Conservation (phyloP, 495 filamentous ascomycete species). For the Entonaema liquescens region DNA sequence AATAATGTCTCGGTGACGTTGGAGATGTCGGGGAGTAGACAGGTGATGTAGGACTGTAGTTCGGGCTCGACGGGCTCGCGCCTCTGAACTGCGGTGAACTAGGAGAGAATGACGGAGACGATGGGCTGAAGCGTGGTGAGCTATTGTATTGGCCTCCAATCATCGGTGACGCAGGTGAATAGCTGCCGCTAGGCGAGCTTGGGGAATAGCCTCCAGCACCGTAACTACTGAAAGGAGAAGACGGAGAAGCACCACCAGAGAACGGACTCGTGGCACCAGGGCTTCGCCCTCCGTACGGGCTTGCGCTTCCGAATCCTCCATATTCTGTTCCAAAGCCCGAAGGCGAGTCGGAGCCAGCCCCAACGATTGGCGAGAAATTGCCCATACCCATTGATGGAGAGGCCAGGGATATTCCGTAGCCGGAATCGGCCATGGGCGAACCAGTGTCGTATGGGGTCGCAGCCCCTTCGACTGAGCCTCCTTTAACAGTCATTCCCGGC, state of each 20-base stretch:
- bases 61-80: slow-evolving; percentile 68
- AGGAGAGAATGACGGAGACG: slow-evolving; percentile 84
- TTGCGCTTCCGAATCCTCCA: slow-evolving; percentile 66
- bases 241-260: slow-evolving; percentile 73
- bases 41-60: slow-evolving; percentile 85
- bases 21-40: slow-evolving; percentile 80
- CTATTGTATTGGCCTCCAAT: slow-evolving; percentile 72
- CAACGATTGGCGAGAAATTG: slow-evolving; percentile 92
- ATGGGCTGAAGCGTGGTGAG: slow-evolving; percentile 76
- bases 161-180: slow-evolving; percentile 76
- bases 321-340: slow-evolving; percentile 74
- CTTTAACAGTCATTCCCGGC: slow-evolving; percentile 77
- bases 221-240: slow-evolving; percentile 72
- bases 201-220: slow-evolving; percentile 72
- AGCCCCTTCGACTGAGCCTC: slow-evolving; percentile 78
- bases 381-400: slow-evolving; percentile 74
- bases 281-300: slow-evolving; percentile 72
- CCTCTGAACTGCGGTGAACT: slow-evolving; percentile 73
- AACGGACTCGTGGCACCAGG: slow-evolving; percentile 84
- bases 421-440: slow-evolving; percentile 84
- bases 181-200: slow-evolving; percentile 68
- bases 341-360: slow-evolving; percentile 75
- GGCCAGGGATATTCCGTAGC: slow-evolving; percentile 65
- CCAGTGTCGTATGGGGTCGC: slow-evolving; percentile 94
- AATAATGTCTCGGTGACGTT: slow-evolving; percentile 67